Evolutionary conservation across 306 rosid genomes (phyloP).

Genomic region (Psophocarpus tetragonolobus): DNA sequence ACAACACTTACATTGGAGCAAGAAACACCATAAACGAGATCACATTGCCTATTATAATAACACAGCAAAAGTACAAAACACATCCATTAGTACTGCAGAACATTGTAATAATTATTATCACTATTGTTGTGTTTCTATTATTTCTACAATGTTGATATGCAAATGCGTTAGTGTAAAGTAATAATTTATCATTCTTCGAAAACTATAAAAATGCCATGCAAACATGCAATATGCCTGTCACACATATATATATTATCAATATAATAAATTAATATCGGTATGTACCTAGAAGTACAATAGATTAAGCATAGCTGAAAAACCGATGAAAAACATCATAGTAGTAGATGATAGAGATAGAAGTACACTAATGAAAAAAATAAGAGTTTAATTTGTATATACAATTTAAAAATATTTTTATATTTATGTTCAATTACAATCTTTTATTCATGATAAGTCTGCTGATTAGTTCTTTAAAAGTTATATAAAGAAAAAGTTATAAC

Average conservation of each 20-base stretch:
- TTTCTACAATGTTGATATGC: neutral
- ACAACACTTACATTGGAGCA: conserved; percentile 76
- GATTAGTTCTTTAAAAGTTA: too few relatives aligned
- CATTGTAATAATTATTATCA: neutral
- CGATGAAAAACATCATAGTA: neutral
- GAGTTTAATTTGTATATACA: too few relatives aligned
- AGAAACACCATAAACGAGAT: conserved; percentile 84
- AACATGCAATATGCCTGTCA: conserved; percentile 27
- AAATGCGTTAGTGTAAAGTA: neutral
- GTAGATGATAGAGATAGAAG: neutral
- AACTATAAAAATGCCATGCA: conserved; percentile 18
- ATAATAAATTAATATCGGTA: too few relatives aligned
- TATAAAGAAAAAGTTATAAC: too few relatives aligned
- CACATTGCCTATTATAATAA: conserved; percentile 54
- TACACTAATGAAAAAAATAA: too few relatives aligned
- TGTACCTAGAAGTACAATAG: too few relatives aligned
- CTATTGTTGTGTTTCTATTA: neutral
- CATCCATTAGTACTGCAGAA: conserved; percentile 10
- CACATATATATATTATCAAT: too few relatives aligned
- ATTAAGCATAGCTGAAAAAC: too few relatives aligned
- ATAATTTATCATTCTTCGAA: neutral
- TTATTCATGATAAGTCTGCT: too few relatives aligned
- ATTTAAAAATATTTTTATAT: too few relatives aligned
- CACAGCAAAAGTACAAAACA: conserved; percentile 2
- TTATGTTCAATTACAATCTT: too few relatives aligned